These are phyloP conservation scores for Sphaerostilbella broomeana DNA, from an alignment of 2,329 filamentous ascomycete species.

Conservation along the genomic window DNA sequence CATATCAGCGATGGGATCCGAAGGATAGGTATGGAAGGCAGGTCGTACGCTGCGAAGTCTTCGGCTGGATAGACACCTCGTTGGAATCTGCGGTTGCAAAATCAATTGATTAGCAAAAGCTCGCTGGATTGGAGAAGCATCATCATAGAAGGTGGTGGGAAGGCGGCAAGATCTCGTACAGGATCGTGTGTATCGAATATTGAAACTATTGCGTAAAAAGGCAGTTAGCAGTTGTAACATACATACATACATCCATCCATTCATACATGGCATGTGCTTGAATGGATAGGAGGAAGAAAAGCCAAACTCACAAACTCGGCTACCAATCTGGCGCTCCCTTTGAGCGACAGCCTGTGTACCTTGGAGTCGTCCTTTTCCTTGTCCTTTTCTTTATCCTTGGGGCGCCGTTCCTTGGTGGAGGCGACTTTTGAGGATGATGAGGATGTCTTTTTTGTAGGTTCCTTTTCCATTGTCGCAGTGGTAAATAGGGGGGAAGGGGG, in stretches of 20 bases:
- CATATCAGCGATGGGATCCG: background rate
- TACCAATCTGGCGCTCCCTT: conserved; percentile 77
- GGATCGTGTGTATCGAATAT: conserved; percentile 95
- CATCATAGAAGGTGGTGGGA: background rate
- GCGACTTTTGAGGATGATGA: conserved; percentile 1
- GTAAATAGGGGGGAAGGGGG: background rate
- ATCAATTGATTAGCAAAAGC: background rate
- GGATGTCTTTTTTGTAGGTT: background rate
- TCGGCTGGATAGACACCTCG: conserved; percentile 82
- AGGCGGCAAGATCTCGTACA: conserved; percentile 47
- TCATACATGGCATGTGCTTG: background rate
- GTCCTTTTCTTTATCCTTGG: conserved; percentile 25
- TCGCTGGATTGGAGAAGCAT: conserved; percentile 4
- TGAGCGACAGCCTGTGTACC: conserved; percentile 88
- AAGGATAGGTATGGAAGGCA: background rate
- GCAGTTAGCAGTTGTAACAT: conserved; percentile 16
- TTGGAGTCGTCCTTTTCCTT: conserved; percentile 69
- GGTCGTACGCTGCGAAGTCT: conserved; percentile 79
- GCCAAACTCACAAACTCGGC: conserved; percentile 78
- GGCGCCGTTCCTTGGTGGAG: conserved; percentile 11
- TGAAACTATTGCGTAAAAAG: conserved; percentile 58
- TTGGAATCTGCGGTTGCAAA: conserved; percentile 60
- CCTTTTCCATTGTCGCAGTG: conserved; percentile 4
- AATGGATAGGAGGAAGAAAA: conserved; percentile 24
- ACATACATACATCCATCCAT: too few species aligned